These are phyloP conservation scores for Naegleria gruberi DNA, from an alignment of 208 protist genomes.

Conservation along the genomic window DNA sequence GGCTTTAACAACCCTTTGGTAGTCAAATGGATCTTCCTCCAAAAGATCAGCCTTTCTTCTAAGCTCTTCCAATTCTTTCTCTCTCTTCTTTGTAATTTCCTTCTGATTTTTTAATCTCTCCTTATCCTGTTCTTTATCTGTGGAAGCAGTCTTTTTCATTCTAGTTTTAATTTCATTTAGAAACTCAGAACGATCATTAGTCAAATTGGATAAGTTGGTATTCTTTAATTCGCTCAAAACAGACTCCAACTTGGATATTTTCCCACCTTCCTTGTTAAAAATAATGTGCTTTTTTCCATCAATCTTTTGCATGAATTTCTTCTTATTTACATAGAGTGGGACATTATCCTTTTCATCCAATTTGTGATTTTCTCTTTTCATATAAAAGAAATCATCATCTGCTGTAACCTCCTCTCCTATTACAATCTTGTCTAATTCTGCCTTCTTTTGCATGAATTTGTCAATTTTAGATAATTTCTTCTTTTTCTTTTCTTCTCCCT, in stretches of 20 bases:
- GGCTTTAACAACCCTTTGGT: background rate
- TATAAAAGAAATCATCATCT: slow-evolving; percentile 4
- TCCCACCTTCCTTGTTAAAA: background rate
- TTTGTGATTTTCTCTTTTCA: background rate
- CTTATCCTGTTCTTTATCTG: background rate
- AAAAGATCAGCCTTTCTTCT: background rate
- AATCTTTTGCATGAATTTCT: background rate
- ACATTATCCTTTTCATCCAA: background rate
- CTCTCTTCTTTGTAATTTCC: background rate
- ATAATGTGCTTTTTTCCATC: background rate
- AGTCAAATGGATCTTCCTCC: background rate
- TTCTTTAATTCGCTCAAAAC: background rate
- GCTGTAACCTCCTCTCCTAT: background rate
- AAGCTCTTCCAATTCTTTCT: background rate
- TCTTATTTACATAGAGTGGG: background rate
- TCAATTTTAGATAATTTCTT: background rate
- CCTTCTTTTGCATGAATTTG: background rate
- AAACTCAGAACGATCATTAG: background rate
- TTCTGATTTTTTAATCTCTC: background rate
- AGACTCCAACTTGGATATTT: background rate
- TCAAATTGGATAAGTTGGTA: background rate
- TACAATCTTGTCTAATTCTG: background rate
- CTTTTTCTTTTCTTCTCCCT: background rate
- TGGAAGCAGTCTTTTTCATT: background rate
- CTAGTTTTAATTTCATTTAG: background rate